Evolutionary conservation across 805 yeast species (phyloP), one percentile per base, ranked within the genome.

Genomic region (Limtongia smithiae): DNA sequence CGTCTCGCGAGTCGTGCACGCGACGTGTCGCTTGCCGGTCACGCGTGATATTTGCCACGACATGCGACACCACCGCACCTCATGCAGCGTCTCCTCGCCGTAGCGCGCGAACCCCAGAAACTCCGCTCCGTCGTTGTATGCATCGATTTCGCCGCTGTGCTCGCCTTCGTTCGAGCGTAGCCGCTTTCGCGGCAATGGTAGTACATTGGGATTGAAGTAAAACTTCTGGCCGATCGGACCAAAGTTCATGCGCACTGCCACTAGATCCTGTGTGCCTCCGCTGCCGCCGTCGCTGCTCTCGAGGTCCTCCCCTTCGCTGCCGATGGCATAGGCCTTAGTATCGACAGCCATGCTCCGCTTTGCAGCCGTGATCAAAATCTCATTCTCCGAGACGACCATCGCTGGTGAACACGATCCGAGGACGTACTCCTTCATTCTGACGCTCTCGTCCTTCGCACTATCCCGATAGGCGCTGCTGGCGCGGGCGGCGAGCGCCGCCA

Each of bases 131-230:
- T 43, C 37, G 22, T 21, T 24, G 18, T 32, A 15, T n/a, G n/a
- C n/a, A n/a, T n/a, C n/a, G n/a, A n/a, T n/a, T n/a, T n/a, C n/a
- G n/a, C n/a, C n/a, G n/a, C n/a, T n/a, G n/a, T n/a, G n/a, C n/a
- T n/a, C n/a, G n/a, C n/a, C n/a, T n/a, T n/a, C n/a, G n/a, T n/a
- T n/a, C n/a, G n/a, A n/a, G n/a, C n/a, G n/a, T n/a, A n/a, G n/a
- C n/a, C n/a, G n/a, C n/a, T n/a, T n/a, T n/a, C n/a, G n/a, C 12
- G 48, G 48, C 17, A 44, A 31, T 17, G 48, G 48, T 12, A 44
- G 32, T 8, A 44, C 11, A 22, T 37, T 44, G 44, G 48, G 44
- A 18, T 44, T 44, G 32, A 27, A 44, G 28, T 25, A 25, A 9
- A 25, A 15, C 43, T 27, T 2, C 21, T 9, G 12, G 43, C 15